Conservation (phyloP, 208 protist genomes). For the Kentomonas sorsogonicus region DNA sequence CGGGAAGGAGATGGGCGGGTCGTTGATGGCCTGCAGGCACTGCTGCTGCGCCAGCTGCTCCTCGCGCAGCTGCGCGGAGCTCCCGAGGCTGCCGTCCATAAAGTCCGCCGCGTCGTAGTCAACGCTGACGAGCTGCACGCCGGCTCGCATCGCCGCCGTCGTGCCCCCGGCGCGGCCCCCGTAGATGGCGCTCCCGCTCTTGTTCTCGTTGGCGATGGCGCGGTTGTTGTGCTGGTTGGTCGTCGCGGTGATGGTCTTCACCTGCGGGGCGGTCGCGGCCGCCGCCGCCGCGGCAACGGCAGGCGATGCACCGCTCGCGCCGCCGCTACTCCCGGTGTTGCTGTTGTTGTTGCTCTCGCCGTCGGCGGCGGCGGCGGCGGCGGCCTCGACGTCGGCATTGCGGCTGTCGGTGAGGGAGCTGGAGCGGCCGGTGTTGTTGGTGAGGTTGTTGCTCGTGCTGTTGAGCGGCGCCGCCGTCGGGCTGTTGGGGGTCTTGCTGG, state of each 20-base stretch:
- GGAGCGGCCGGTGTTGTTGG: conserved; percentile 3
- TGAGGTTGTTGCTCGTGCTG: no score
- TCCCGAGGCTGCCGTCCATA: conserved; percentile 13
- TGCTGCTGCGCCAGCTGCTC: conserved; percentile 36
- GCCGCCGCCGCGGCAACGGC: not conserved
- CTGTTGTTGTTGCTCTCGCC: conserved; percentile 8
- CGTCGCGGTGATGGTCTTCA: not conserved
- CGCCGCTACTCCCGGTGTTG: no score
- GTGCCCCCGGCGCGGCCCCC: conserved; percentile 15
- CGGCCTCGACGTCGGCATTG: not conserved
- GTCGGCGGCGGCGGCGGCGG: not conserved
- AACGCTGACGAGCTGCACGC: conserved; percentile 30
- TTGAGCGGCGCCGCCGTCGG: conserved; percentile 17
- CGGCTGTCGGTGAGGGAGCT: no score
- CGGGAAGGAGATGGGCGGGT: conserved; percentile 41
- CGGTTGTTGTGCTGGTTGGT: not conserved
- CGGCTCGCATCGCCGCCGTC: conserved; percentile 26
- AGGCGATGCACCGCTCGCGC: not conserved
- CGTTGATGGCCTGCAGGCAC: conserved; percentile 46
- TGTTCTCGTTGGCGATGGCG: conserved; percentile 14
- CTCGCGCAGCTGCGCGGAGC: conserved; percentile 31
- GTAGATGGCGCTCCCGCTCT: conserved; percentile 14
- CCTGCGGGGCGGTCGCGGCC: not conserved
- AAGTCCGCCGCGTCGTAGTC: conserved; percentile 16
- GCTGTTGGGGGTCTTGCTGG: conserved; percentile 10